Evolutionary conservation across 441 rosid genomes (phyloP).

Genomic region (Flueggea neowawraea): DNA sequence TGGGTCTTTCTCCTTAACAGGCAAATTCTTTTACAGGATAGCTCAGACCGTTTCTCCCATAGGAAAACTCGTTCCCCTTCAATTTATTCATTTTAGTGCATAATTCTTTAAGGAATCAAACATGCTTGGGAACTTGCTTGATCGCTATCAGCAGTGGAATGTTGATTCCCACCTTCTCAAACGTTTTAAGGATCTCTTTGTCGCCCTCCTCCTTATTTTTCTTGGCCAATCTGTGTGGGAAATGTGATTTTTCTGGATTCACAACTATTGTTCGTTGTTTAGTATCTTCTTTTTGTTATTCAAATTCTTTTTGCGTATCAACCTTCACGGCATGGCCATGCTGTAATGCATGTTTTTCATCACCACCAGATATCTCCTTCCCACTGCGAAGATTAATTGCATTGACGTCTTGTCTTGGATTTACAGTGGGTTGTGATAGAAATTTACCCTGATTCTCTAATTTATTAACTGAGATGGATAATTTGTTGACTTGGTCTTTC

Average conservation of each 20-base stretch:
- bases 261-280: neutral
- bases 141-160: neutral
- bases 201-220: neutral
- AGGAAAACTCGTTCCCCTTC: neutral
- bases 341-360: too few species aligned
- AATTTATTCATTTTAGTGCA: too few species aligned
- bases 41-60: neutral
- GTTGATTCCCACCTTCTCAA: neutral
- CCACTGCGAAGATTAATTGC: neutral
- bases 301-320: neutral
- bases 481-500: too few species aligned
- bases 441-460: too few species aligned
- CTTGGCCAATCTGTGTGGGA: neutral
- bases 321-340: neutral
- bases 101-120: too few species aligned
- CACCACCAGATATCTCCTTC: neutral
- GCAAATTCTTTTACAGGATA: neutral
- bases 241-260: neutral
- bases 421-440: too few species aligned
- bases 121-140: too few species aligned
- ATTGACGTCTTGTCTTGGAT: too few species aligned
- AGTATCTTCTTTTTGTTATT: neutral
- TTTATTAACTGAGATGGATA: too few species aligned
- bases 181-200: too few species aligned
- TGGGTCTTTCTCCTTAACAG: neutral